Evolutionary conservation across 495 filamentous ascomycete genomes (phyloP).

Genomic region (Penicillium turbatum): DNA sequence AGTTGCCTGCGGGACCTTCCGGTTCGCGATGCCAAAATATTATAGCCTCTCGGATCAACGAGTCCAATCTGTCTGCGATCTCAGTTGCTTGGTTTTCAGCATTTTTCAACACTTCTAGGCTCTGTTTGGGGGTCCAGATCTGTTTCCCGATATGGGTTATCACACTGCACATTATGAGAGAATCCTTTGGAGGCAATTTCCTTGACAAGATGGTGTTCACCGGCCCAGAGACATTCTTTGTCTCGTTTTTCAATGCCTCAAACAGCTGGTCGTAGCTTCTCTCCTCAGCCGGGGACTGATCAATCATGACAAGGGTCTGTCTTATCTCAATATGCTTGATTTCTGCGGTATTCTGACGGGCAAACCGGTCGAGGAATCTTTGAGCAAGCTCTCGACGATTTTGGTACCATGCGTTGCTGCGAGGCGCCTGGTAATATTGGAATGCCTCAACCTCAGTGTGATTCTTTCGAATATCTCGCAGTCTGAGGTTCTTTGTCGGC

Average conservation of each 20-base stretch:
- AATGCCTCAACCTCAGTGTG: conserved; percentile 44
- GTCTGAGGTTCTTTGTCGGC: conserved; percentile 32
- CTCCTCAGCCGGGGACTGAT: conserved; percentile 38
- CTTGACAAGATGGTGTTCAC: conserved; percentile 41
- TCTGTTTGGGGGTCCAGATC: conserved; percentile 4
- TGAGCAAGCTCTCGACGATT: conserved; percentile 48
- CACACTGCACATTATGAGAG: conserved; percentile 46
- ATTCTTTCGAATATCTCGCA: conserved; percentile 20
- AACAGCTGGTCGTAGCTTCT: conserved; percentile 47
- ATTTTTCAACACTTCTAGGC: background rate
- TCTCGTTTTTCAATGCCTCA: conserved; percentile 39
- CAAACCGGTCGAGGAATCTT: conserved; percentile 50
- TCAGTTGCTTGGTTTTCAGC: background rate
- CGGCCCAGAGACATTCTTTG: conserved; percentile 8
- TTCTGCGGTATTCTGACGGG: conserved; percentile 47
- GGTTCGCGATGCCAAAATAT: background rate
- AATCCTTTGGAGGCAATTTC: conserved; percentile 40
- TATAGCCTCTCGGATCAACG: background rate
- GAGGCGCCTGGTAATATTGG: conserved; percentile 37
- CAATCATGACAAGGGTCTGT: conserved; percentile 36
- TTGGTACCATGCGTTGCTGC: conserved; percentile 50
- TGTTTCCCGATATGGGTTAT: conserved; percentile 18
- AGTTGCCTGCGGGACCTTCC: background rate
- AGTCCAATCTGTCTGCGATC: background rate
- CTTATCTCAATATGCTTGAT: conserved; percentile 40